Base-by-base conservation (phyloP, 192 early-diverging fungal genomes). In the Ramicandelaber brevisporus region DNA sequence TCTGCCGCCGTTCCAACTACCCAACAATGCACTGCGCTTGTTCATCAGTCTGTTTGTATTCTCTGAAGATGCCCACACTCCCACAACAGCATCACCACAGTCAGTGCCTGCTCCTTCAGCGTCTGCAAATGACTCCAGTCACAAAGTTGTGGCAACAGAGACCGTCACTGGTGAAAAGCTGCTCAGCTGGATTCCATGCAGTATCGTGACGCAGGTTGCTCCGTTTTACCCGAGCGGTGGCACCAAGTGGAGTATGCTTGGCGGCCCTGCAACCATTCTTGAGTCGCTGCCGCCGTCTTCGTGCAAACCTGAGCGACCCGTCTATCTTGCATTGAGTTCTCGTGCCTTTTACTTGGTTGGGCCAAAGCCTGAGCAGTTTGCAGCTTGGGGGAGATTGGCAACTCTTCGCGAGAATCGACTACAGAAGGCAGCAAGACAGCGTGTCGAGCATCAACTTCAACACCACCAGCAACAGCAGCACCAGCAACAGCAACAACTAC, bases 131-230 rank as follows among this genome's bases (percentile, higher is more conserved):
- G n/a, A n/a, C n/a, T n/a, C n/a, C n/a, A n/a, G n/a, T n/a, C n/a
- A n/a, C n/a, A n/a, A n/a, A n/a, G n/a, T n/a, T n/a, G n/a, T n/a
- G n/a, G n/a, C n/a, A n/a, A n/a, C n/a, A n/a, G n/a, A n/a, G n/a
- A n/a, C n/a, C n/a, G n/a, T n/a, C n/a, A n/a, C n/a, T n/a, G 41
- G 24, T 12, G 57, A 59, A 39, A 38, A 46, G 14, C 38, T 59
- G 30, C 22, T 47, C 26, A 43, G 36, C 3, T 59, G 57, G 57
- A 42, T 54, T 10, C 47, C 57, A 1, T 41, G 47, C 4, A 44
- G 47, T 15, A 18, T 50, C 25, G 32, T 54, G 18, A 36, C 31
- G 13, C 57, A 58, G 27, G 20, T 24, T 4, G 26, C 17, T 3
- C 54, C 54, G 17, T 14, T 41, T 6, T 31, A 19, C 6, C 34